Evolutionary conservation across 768 basidiomycete genomes (phyloP).

Genomic region (Tulasnella sp.): DNA sequence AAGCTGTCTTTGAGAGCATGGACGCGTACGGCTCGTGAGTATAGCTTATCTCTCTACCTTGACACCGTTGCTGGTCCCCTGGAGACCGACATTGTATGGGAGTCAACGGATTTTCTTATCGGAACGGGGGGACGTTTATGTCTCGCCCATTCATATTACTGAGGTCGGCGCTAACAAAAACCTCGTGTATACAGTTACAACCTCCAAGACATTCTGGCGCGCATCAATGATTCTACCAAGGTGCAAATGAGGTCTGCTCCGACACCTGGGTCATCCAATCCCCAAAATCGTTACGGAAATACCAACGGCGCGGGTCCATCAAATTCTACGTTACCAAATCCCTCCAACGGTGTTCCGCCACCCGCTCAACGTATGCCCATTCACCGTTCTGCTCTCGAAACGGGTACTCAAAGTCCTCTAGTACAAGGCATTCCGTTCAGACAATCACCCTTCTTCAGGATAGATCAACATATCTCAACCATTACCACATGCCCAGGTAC

Average conservation of each 20-base stretch:
- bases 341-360: slow-evolving; percentile 57
- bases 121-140: background rate
- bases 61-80: background rate
- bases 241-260: background rate
- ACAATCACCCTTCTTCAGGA: slow-evolving; percentile 60
- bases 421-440: slow-evolving; percentile 58
- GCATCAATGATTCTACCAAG: no score
- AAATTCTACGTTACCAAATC: slow-evolving; percentile 27
- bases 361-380: slow-evolving; percentile 32
- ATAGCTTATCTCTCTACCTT: background rate
- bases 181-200: no score
- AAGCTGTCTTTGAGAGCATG: slow-evolving; percentile 53
- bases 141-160: no score
- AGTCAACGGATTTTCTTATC: background rate
- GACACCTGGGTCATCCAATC: background rate
- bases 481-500: slow-evolving; percentile 70
- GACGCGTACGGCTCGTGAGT: slow-evolving; percentile 40
- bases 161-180: no score
- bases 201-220: no score
- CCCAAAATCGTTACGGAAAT: background rate
- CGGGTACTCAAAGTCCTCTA: background rate
- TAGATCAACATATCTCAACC: slow-evolving; percentile 51
- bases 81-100: background rate
- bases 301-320: slow-evolving; percentile 10
- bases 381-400: background rate